Base-by-base conservation (phyloP, 495 filamentous ascomycete genomes). In the Podospora conica region DNA sequence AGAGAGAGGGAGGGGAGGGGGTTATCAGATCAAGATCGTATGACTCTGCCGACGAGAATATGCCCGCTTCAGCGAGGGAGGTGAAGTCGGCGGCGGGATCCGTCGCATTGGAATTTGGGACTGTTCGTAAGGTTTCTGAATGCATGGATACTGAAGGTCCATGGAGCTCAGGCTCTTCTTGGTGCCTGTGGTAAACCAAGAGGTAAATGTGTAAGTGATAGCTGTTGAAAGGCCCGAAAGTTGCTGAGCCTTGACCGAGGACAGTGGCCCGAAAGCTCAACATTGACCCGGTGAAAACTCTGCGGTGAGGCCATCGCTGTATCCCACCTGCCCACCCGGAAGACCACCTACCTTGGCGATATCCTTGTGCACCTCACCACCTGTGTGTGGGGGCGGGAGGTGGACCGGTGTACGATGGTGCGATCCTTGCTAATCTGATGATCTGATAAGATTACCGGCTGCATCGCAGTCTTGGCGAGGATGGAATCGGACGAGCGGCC, bases 371-470 rank as follows among this genome's bases (percentile, higher is more conserved):
- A n/a, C n/a, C n/a, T n/a, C n/a, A n/a, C n/a, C n/a, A n/a, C n/a
- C n/a, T n/a, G n/a, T n/a, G n/a, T 40, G 33, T 67, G 67, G 67
- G 66, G 66, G 66, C 56, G 27, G 56, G 29, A 23, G 9, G n/a
- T n/a, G n/a, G n/a, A n/a, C n/a, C n/a, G 31, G 27, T 22, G n/a
- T 54, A 60, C 33, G 59, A 61, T 70, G 61, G 58, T 18, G 53
- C 55, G 22, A 61, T 60, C 60, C 57, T 61, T 56, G 66, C 66
- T 68, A 73, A 77, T 77, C 77, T 78, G 77, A 80, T 80, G 74
- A 81, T 81, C 79, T 77, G 78, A 81, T 81, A 80, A 80, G 78
- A 81, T 81, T 64, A 63, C 60, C 33, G 55, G 25, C 6, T 18
- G 22, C 40, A 28, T 53, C 22, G 8, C 33, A n/a, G 20, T 3